Conservation (phyloP, 495 filamentous ascomycete species). For the Patellaria atrata region DNA sequence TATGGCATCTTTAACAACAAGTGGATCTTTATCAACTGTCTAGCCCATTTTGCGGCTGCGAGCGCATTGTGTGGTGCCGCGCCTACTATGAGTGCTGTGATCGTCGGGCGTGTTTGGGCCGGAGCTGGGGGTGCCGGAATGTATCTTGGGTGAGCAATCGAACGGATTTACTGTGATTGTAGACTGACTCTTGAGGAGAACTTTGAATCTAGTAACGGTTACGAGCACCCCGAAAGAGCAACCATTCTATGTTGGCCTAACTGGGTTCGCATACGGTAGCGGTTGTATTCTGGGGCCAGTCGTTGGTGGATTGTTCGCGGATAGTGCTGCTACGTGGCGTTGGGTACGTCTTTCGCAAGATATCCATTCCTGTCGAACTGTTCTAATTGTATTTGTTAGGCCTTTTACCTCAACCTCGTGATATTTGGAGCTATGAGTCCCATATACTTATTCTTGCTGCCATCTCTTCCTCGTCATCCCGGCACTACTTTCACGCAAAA, state of each 20-base stretch:
- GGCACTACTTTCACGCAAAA: background rate
- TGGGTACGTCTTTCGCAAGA: slow-evolving; percentile 2
- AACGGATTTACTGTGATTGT: too few species aligned
- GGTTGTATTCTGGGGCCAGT: slow-evolving; percentile 2
- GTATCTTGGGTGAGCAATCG: slow-evolving; percentile 16
- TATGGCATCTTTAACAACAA: slow-evolving; percentile 20
- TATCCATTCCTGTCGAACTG: background rate
- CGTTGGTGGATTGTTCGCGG: slow-evolving; percentile 1
- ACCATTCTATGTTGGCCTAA: background rate
- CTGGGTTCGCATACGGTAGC: background rate
- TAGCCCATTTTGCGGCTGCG: slow-evolving; percentile 17
- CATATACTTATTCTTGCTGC: background rate
- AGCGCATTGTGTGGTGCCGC: slow-evolving; percentile 21
- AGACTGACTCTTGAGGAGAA: background rate
- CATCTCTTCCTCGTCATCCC: background rate
- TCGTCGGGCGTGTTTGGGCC: slow-evolving; percentile 19
- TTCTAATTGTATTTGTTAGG: background rate
- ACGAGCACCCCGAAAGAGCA: background rate
- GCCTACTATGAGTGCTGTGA: slow-evolving; percentile 16
- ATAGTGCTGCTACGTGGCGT: background rate
- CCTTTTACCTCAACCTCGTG: slow-evolving; percentile 5
- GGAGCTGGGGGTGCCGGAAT: slow-evolving; percentile 17
- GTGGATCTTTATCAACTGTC: slow-evolving; percentile 15
- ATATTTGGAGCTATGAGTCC: background rate
- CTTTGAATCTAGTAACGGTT: background rate